Evolutionary conservation across 345 rosid genomes (phyloP).

Genomic region (Populus alba): DNA sequence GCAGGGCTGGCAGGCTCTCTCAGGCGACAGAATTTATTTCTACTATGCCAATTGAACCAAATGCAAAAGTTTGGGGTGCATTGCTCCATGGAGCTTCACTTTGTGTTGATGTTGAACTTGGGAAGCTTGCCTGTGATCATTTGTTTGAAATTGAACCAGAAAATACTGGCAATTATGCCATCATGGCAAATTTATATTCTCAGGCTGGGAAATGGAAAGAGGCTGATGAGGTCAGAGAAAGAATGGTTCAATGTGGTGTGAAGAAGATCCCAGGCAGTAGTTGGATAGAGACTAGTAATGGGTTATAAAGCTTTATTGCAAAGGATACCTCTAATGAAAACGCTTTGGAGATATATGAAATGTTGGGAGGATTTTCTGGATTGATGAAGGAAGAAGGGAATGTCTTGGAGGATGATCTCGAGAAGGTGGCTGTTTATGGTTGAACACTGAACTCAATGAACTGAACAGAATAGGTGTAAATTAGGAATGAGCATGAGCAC

Average conservation of each 20-base stretch:
- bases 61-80: constrained; percentile 82
- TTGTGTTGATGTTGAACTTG: constrained; percentile 62
- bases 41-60: constrained; percentile 67
- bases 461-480: not conserved
- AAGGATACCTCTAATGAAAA: constrained; percentile 44
- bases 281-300: constrained; percentile 58
- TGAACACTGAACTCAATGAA: constrained; percentile 2
- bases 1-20: constrained; percentile 68
- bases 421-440: constrained; percentile 22
- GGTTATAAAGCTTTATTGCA: constrained; percentile 44
- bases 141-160: constrained; percentile 74
- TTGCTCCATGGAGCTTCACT: constrained; percentile 77
- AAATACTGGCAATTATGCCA: constrained; percentile 64
- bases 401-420: constrained; percentile 29
- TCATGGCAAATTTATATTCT: constrained; percentile 77
- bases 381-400: constrained; percentile 47
- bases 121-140: constrained; percentile 51
- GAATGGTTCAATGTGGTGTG: constrained; percentile 55
- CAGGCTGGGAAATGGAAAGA: constrained; percentile 84
- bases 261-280: constrained; percentile 75
- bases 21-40: constrained; percentile 68
- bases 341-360: constrained; percentile 36
- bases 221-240: constrained; percentile 64
- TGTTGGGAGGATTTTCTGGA: constrained; percentile 46
- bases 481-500: not conserved